Conservation (phyloP, 2,329 filamentous ascomycete genomes). For the Diaporthe helianthi region DNA sequence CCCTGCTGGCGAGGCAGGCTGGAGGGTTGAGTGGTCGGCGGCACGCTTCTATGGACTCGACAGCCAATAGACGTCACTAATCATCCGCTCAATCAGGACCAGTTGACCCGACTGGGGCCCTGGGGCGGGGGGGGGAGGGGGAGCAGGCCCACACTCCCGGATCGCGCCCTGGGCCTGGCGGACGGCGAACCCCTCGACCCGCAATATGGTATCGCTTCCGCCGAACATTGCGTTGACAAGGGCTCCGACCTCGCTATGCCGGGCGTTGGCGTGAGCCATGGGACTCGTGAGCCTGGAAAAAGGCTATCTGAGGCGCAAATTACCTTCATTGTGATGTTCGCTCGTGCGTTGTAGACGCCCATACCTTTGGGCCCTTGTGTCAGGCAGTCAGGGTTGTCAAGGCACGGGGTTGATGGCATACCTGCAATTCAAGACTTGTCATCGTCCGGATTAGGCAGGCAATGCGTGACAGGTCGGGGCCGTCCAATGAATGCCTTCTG, state of each 20-base stretch:
- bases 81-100: slow-evolving; percentile 1
- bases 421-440: slow-evolving; percentile 22
- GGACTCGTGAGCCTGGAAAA: slow-evolving; percentile 25
- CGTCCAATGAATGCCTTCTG: slow-evolving; percentile 20
- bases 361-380: slow-evolving; percentile 15
- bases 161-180: slow-evolving; percentile 17
- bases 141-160: slow-evolving; percentile 15
- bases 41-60: not conserved
- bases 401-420: slow-evolving; percentile 2
- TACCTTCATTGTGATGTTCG: slow-evolving; percentile 31
- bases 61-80: slow-evolving; percentile 1
- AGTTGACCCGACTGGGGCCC: slow-evolving; percentile 5
- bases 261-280: slow-evolving; percentile 13
- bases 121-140: too few species aligned
- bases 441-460: slow-evolving; percentile 8
- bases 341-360: slow-evolving; percentile 22
- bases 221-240: slow-evolving; percentile 15
- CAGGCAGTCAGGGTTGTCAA: slow-evolving; percentile 5
- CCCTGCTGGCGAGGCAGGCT: too few species aligned
- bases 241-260: slow-evolving; percentile 22
- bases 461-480: slow-evolving; percentile 24
- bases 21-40: not conserved
- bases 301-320: slow-evolving; percentile 27
- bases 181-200: slow-evolving; percentile 23
- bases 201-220: slow-evolving; percentile 21